These are phyloP conservation scores for Cryptosporidium andersoni DNA, from an alignment of 169 alveolate genomes.

Conservation along the genomic window DNA sequence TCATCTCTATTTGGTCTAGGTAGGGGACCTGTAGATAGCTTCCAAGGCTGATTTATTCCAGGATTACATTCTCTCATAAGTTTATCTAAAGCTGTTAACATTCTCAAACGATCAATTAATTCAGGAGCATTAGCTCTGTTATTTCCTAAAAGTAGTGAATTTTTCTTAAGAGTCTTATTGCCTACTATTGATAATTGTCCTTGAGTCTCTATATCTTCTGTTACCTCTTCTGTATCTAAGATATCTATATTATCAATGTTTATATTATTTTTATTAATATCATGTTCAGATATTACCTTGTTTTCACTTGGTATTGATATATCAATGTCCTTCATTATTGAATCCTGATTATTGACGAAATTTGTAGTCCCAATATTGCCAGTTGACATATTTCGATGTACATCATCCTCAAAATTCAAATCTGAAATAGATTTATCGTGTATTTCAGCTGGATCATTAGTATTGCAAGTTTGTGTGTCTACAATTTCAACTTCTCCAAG, in stretches of 20 bases:
- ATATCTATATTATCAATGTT: background rate
- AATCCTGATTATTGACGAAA: no score
- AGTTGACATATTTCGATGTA: conserved; percentile 2
- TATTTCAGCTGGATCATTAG: background rate
- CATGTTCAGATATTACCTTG: no score
- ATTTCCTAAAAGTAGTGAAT: conserved; percentile 23
- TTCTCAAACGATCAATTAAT: conserved; percentile 42
- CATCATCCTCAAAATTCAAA: background rate
- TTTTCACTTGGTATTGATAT: no score
- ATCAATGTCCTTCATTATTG: no score
- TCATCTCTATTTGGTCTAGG: conserved; percentile 36
- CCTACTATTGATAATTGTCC: background rate
- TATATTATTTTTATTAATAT: no score
- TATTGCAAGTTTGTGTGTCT: background rate
- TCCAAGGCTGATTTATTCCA: conserved; percentile 77
- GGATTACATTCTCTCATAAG: conserved; percentile 74
- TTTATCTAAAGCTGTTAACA: conserved; percentile 43
- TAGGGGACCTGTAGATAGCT: conserved; percentile 77
- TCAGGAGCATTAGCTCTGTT: conserved; percentile 52
- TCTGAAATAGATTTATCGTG: background rate
- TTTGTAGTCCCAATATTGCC: background rate
- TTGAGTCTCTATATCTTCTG: conserved; percentile 19
- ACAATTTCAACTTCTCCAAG: conserved; percentile 6
- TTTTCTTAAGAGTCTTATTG: conserved; percentile 3
- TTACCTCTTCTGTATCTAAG: conserved; percentile 9